Percentiles rank a stretch among this genome's conserved stretches.
These are phyloP conservation scores for Phaeosphaeria sp. DNA, from an alignment of 2,329 filamentous ascomycete species.

Conservation along the genomic window DNA sequence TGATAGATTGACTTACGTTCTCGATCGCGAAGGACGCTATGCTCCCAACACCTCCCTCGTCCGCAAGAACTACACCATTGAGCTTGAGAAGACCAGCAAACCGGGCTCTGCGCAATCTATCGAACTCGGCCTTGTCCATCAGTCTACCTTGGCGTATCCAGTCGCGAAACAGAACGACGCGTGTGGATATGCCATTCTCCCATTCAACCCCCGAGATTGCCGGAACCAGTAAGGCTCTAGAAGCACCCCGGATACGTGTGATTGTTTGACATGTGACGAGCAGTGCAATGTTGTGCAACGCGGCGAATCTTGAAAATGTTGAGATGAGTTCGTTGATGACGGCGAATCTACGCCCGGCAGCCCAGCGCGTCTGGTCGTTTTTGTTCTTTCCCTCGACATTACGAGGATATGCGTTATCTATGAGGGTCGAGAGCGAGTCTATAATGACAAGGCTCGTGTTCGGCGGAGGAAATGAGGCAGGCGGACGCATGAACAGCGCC, in stretches of 20 bases:
- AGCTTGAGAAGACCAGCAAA: constrained; percentile 55
- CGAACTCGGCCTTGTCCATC: constrained; percentile 31
- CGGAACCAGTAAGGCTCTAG: constrained; percentile 73
- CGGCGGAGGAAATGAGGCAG: constrained; percentile 66
- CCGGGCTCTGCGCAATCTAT: constrained; percentile 43
- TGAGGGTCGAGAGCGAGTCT: constrained; percentile 77
- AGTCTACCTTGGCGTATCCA: constrained; percentile 52
- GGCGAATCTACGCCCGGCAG: constrained; percentile 59
- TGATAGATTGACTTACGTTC: constrained; percentile 52
- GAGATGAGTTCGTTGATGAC: constrained; percentile 71
- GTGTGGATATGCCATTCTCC: constrained; percentile 78
- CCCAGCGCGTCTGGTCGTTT: constrained; percentile 56
- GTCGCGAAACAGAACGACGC: constrained; percentile 81
- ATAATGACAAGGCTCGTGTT: constrained; percentile 75
- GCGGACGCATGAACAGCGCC: constrained; percentile 74
- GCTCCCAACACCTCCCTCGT: constrained; percentile 52
- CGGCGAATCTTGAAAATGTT: constrained; percentile 73
- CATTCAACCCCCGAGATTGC: constrained; percentile 78
- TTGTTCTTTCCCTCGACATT: constrained; percentile 51
- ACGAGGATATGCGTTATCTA: constrained; percentile 79
- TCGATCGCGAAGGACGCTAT: constrained; percentile 59
- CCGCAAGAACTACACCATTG: constrained; percentile 48
- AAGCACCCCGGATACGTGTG: constrained; percentile 76
- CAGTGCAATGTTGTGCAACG: constrained; percentile 74
- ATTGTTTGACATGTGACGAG: constrained; percentile 80